A percentile compares a stretch with the other conserved stretches of the same genome.
Evolutionary conservation across 495 filamentous ascomycete genomes (phyloP).

Genomic region (Tuber indicum): DNA sequence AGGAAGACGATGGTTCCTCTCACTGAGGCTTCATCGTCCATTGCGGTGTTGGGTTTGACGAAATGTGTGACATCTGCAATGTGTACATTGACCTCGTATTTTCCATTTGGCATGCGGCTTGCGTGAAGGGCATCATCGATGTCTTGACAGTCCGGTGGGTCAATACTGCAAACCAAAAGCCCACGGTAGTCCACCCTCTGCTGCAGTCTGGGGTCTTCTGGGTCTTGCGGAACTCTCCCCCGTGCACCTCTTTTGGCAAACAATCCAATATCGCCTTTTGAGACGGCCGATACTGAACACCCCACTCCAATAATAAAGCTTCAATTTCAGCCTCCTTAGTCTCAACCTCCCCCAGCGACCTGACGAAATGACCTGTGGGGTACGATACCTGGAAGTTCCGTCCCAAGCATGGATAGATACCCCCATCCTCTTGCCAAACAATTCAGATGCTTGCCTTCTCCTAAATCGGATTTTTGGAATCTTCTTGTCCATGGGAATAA

Average conservation of each 20-base stretch:
- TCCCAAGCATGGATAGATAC: conserved; percentile 96
- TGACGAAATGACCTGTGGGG: conserved; percentile 87
- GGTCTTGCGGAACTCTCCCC: conserved; percentile 75
- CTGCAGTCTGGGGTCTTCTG: conserved; percentile 74
- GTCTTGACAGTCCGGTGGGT: conserved; percentile 92
- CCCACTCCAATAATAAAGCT: conserved; percentile 85
- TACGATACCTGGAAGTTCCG: conserved; percentile 81
- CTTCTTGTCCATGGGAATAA: conserved; percentile 98
- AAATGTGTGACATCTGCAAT: too few relatives aligned
- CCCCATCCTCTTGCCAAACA: conserved; percentile 86
- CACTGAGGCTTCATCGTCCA: conserved; percentile 89
- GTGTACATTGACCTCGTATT: too few relatives aligned
- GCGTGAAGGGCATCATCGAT: conserved; percentile 97
- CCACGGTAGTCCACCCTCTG: conserved; percentile 80
- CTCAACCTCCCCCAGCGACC: conserved; percentile 86
- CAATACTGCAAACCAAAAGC: conserved; percentile 97
- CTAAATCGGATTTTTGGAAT: conserved; percentile 92
- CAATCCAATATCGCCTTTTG: conserved; percentile 92
- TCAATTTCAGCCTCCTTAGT: conserved; percentile 95
- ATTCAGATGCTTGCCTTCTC: conserved; percentile 75
- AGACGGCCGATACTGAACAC: conserved; percentile 96
- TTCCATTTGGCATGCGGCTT: conserved; percentile 74
- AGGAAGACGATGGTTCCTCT: conserved; percentile 95
- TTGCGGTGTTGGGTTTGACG: conserved; percentile 91
- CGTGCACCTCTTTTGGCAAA: conserved; percentile 81